Conservation (phyloP, 257 asterid genomes). For the Henckelia pumila region DNA sequence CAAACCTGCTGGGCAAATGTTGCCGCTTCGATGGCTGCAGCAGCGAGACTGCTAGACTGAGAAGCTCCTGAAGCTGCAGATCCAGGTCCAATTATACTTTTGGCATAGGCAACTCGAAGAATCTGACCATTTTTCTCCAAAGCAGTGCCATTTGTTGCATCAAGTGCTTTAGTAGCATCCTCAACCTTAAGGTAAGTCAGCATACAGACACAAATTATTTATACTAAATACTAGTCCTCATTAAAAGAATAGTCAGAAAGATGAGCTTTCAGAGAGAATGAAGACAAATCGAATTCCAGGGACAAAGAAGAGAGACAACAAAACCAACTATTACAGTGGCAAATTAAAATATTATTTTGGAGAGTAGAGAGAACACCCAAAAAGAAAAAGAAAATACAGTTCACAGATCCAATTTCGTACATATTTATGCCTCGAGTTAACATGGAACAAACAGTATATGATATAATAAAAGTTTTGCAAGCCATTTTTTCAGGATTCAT, state of each 20-base stretch:
- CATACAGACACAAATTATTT: slow-evolving; percentile 20
- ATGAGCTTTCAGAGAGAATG: too few relatives aligned
- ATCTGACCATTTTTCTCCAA: slow-evolving; percentile 97
- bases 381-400: too few relatives aligned
- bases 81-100: slow-evolving; percentile 90
- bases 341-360: slow-evolving; percentile 2
- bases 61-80: slow-evolving; percentile 67
- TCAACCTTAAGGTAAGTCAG: slow-evolving; percentile 56
- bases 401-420: too few relatives aligned
- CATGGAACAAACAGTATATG: too few relatives aligned
- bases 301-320: background rate
- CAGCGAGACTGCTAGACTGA: slow-evolving; percentile 94
- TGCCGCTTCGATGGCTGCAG: slow-evolving; percentile 99
- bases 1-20: slow-evolving; percentile 96
- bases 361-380: slow-evolving; percentile 10
- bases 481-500: too few relatives aligned
- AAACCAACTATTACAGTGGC: background rate
- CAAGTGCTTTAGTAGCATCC: slow-evolving; percentile 93
- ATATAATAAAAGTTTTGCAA: too few relatives aligned
- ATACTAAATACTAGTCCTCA: slow-evolving; percentile 1
- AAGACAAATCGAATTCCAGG: background rate
- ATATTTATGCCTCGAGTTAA: too few relatives aligned
- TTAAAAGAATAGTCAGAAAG: slow-evolving; percentile 5
- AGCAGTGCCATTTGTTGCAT: slow-evolving; percentile 86
- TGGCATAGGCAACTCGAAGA: slow-evolving; percentile 99